phyloP scores from a whole-genome alignment of 257 asterid genomes.

The Nicotiana benthamiana region DNA sequence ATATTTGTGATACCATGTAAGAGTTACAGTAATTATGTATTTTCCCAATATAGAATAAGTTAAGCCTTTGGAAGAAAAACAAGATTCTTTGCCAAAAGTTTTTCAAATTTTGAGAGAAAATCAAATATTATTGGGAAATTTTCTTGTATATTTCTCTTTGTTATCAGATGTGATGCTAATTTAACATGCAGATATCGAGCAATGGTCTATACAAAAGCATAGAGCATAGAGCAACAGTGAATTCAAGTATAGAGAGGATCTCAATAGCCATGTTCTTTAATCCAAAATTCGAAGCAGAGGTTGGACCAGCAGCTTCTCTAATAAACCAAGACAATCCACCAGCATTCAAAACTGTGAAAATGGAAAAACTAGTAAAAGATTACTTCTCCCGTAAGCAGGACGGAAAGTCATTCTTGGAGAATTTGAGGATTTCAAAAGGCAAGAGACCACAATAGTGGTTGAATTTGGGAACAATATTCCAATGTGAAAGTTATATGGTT shows the following conservation, averaged over 20 bases:
- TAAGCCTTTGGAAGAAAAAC: no score
- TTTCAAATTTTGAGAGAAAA: no score
- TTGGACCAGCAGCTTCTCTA: slow-evolving; percentile 44
- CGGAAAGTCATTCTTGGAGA: slow-evolving; percentile 43
- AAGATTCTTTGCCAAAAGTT: no score
- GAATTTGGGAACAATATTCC: no score
- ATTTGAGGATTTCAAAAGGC: slow-evolving; percentile 25
- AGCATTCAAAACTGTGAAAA: slow-evolving; percentile 22
- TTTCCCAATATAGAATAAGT: no score
- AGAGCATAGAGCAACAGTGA: slow-evolving; percentile 57
- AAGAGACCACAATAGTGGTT: background rate
- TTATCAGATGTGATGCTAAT: background rate
- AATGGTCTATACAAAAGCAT: slow-evolving; percentile 62
- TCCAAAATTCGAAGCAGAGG: slow-evolving; percentile 41
- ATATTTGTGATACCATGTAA: no score
- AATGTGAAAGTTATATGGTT: no score
- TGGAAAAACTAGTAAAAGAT: slow-evolving; percentile 39
- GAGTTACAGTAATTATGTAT: no score
- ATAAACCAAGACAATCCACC: slow-evolving; percentile 16
- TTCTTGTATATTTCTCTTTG: no score
- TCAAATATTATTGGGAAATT: background rate
- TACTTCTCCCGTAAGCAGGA: slow-evolving; percentile 51
- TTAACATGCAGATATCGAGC: slow-evolving; percentile 41
- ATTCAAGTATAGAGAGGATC: slow-evolving; percentile 47
- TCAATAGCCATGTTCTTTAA: slow-evolving; percentile 53